phyloP scores from a whole-genome alignment of 805 yeast species.

The Hemisphaericaspora nanyangensis region DNA sequence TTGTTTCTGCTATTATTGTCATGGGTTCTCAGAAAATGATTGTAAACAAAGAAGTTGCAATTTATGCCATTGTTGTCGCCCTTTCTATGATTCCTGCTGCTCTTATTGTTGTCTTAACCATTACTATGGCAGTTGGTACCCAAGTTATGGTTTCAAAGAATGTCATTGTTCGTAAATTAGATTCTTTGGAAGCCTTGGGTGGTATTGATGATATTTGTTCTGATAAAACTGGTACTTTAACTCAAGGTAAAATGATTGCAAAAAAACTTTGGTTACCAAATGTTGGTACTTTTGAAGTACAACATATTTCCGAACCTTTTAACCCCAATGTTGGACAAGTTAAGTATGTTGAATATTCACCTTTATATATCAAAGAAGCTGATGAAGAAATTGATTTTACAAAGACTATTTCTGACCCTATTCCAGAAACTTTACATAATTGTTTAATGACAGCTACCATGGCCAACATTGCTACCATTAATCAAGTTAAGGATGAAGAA shows the following conservation, averaged over 20 bases:
- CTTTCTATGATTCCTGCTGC: slow-evolving; percentile 82
- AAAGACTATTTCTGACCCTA: slow-evolving; percentile 7
- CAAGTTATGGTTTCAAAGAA: slow-evolving; percentile 61
- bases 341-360: slow-evolving; percentile 28
- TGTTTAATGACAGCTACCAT: slow-evolving; percentile 69
- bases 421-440: slow-evolving; percentile 27
- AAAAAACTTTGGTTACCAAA: slow-evolving; percentile 66
- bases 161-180: slow-evolving; percentile 73
- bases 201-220: slow-evolving; percentile 78
- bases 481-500: slow-evolving; percentile 35
- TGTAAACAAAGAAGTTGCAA: slow-evolving; percentile 78
- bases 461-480: slow-evolving; percentile 75
- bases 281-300: slow-evolving; percentile 53
- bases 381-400: slow-evolving; percentile 22
- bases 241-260: slow-evolving; percentile 78
- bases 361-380: slow-evolving; percentile 29
- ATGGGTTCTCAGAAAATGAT: slow-evolving; percentile 78
- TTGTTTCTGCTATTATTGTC: slow-evolving; percentile 79
- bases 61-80: slow-evolving; percentile 84
- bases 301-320: slow-evolving; percentile 53
- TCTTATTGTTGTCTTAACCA: slow-evolving; percentile 74
- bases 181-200: slow-evolving; percentile 75
- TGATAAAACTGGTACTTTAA: slow-evolving; percentile 79
- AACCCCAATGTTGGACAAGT: slow-evolving; percentile 60
- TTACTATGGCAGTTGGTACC: slow-evolving; percentile 82